Evolutionary conservation across 768 basidiomycete genomes (phyloP).

Genomic region (Auriscalpium vulgare): DNA sequence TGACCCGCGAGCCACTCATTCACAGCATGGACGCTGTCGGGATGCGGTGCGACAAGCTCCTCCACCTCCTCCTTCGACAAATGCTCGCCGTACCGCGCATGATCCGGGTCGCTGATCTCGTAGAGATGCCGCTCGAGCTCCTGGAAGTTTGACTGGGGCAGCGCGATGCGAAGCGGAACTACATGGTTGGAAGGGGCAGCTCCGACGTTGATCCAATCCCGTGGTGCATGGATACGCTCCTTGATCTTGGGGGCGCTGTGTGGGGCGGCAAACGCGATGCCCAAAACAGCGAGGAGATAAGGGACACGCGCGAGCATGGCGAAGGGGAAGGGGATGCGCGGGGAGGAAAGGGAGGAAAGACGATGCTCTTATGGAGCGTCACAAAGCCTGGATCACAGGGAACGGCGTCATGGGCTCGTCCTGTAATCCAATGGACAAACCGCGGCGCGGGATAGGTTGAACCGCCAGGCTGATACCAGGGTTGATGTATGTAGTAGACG

Average conservation of each 20-base stretch:
- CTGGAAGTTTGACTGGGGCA: conserved; percentile 13
- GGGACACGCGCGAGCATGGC: too few species aligned
- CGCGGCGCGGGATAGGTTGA: too few species aligned
- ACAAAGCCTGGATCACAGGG: too few species aligned
- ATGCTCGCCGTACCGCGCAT: conserved; percentile 16
- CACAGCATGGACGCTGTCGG: conserved; percentile 39
- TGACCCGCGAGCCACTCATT: conserved; percentile 54
- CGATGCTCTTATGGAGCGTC: too few species aligned
- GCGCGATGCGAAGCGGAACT: conserved; percentile 37
- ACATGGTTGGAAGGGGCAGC: conserved; percentile 36
- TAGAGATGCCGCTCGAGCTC: conserved; percentile 13
- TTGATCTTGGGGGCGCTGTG: conserved; percentile 27
- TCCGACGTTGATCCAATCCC: conserved; percentile 36
- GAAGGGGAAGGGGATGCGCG: too few species aligned
- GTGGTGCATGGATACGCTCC: conserved; percentile 37
- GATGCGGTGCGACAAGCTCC: conserved; percentile 42
- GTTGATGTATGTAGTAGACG: too few species aligned
- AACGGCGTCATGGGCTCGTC: too few species aligned
- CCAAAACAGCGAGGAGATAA: background rate
- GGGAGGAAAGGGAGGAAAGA: too few species aligned
- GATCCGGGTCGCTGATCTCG: conserved; percentile 15
- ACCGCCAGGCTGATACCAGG: too few species aligned
- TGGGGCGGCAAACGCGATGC: background rate
- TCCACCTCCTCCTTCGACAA: conserved; percentile 54
- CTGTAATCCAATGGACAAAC: too few species aligned